Percentiles rank a stretch among this genome's conserved stretches.
Conservation (phyloP, 179 eudicot genomes). For the Heliamphora pulchella region DNA sequence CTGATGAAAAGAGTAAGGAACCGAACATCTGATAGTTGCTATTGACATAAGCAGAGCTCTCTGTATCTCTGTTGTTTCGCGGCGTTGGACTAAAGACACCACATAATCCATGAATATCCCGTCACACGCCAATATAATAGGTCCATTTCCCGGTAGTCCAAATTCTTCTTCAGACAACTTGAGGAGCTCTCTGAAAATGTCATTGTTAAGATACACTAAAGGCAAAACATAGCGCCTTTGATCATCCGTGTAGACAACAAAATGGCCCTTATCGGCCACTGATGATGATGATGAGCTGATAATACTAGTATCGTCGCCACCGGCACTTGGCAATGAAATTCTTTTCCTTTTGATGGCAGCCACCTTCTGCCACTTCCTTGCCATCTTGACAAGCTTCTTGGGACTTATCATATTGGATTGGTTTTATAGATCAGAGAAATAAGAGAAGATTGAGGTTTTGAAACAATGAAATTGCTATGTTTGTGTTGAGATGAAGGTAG, state of each 20-base stretch:
- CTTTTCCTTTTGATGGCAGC: slow-evolving; percentile 28
- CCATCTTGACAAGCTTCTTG: slow-evolving; percentile 35
- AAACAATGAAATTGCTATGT: neutral
- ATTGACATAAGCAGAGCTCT: slow-evolving; percentile 23
- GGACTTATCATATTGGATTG: slow-evolving; percentile 28
- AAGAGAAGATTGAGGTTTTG: slow-evolving; percentile 9
- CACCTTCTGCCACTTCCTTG: slow-evolving; percentile 22
- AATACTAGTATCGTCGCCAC: neutral
- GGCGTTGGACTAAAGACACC: slow-evolving; percentile 20
- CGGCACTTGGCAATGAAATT: slow-evolving; percentile 5
- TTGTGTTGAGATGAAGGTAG: neutral
- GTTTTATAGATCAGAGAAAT: slow-evolving; percentile 4
- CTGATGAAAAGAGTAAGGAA: slow-evolving; percentile 2
- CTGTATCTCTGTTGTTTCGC: slow-evolving; percentile 21
- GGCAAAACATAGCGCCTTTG: slow-evolving; percentile 24
- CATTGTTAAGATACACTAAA: slow-evolving; percentile 18
- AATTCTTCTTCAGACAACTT: slow-evolving; percentile 28
- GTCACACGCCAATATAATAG: slow-evolving; percentile 29
- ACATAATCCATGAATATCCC: slow-evolving; percentile 24
- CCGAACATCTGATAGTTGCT: slow-evolving; percentile 8
- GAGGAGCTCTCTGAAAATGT: slow-evolving; percentile 25
- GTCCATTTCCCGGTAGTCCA: slow-evolving; percentile 24
- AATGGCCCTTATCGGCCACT: slow-evolving; percentile 22
- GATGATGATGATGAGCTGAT: slow-evolving; percentile 16
- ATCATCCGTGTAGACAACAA: slow-evolving; percentile 25